Base-by-base conservation (phyloP, 495 filamentous ascomycete genomes). In the Penicillium manginii region DNA sequence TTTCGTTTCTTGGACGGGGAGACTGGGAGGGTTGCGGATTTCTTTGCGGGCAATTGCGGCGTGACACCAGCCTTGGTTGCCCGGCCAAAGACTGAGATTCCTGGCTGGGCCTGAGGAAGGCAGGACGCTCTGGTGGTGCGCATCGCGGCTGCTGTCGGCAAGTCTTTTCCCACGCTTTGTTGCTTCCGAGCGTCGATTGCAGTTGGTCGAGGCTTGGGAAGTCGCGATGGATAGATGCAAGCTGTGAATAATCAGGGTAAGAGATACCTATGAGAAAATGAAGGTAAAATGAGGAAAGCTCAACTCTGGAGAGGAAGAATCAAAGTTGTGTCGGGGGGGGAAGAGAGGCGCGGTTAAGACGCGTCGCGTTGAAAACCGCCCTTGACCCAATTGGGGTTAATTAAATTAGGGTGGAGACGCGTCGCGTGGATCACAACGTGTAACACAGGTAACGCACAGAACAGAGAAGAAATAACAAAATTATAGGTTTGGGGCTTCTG, bases 1-100 rank as follows among this genome's bases (percentile, higher is more conserved):
- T 79, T 80, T 49, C 78, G 66, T 55, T 80, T 80, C 63, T 80
- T 80, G 57, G 77, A 80, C 54, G 78, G 78, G 15, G 78, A 76
- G 53, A 68, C 62, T 14, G 74, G 64, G 1, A 74, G 65, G 4
- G 68, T 58, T 2, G 52, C 40, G 2, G 57, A 51, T 43, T 67
- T 68, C 52, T 72, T 73, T 10, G 51, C 43, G 8, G 67, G 63
- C 21, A 67, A 43, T 23, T 53, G 59, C 15, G 69, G 52, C 6
- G 59, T 42, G 29, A 73, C 52, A 11, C 77, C 75, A 2, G 75
- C 70, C 55, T 80, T 80, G 60, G 74, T 77, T 64, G 77, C 64
- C 68, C 73, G 71, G 64, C 73, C 65, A 54, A 80, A 80, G 57
- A 53, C 63, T 49, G 78, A 74, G 50, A 80, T 80, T 29, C 64